Percentiles rank a stretch among this genome's conserved stretches.
These are phyloP conservation scores for Diaporthe vexans DNA, from an alignment of 2,329 filamentous ascomycete species.

Conservation along the genomic window DNA sequence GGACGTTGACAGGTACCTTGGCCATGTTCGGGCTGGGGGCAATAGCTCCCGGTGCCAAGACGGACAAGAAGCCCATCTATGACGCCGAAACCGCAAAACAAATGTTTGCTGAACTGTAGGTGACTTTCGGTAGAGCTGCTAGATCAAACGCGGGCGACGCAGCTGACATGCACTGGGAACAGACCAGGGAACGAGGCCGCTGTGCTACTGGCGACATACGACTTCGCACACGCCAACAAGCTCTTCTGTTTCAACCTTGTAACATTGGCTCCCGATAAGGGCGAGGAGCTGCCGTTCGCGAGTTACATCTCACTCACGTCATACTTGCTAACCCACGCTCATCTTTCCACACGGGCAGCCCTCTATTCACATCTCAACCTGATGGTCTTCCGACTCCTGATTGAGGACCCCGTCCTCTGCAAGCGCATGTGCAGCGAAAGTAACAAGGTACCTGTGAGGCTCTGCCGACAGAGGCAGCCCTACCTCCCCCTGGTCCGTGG, in stretches of 20 bases:
- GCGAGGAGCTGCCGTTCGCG: conserved; percentile 80
- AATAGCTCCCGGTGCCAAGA: conserved; percentile 77
- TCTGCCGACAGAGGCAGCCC: conserved; percentile 91
- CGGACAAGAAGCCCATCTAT: conserved; percentile 71
- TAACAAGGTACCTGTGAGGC: conserved; percentile 78
- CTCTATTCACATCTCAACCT: conserved; percentile 89
- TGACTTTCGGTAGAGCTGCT: conserved; percentile 42
- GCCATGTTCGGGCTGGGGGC: conserved; percentile 87
- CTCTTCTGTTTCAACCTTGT: conserved; percentile 91
- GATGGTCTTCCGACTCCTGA: conserved; percentile 85
- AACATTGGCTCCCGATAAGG: conserved; percentile 72
- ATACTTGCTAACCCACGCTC: conserved; percentile 93
- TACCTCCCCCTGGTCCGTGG: conserved; percentile 81
- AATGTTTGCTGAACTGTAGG: conserved; percentile 84
- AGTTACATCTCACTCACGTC: conserved; percentile 90
- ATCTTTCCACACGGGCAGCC: conserved; percentile 82
- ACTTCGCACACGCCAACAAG: conserved; percentile 95
- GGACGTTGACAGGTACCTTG: conserved; percentile 85
- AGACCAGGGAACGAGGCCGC: conserved; percentile 86
- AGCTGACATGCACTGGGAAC: conserved; percentile 2
- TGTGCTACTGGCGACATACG: conserved; percentile 87
- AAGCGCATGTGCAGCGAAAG: conserved; percentile 89
- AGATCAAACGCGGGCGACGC: not conserved
- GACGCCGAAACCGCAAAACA: conserved; percentile 86
- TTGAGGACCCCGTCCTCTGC: conserved; percentile 86